A percentile compares a stretch with the other conserved stretches of the same genome.
phyloP scores from a whole-genome alignment of 176 grass and related monocot genomes.

The Guadua angustifolia region DNA sequence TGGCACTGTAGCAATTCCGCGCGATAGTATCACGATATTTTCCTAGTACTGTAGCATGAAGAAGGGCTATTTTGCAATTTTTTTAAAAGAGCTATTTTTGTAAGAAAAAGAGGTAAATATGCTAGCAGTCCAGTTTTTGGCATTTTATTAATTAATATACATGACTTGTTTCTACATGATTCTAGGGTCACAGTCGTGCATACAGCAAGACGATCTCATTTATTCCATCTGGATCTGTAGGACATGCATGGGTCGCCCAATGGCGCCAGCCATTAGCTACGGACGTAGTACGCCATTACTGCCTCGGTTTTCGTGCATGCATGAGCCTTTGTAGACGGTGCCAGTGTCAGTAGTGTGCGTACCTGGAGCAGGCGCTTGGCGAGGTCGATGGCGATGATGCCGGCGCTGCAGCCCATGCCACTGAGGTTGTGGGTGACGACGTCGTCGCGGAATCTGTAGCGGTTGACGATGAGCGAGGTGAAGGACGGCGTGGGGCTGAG shows the following conservation, averaged over 20 bases:
- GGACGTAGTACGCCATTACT: not conserved
- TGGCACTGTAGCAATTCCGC: too few species aligned
- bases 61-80: too few species aligned
- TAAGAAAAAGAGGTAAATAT: too few species aligned
- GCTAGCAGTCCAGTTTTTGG: not conserved
- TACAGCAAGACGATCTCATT: not conserved
- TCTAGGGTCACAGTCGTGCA: not conserved
- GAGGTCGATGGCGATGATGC: slow-evolving; percentile 87
- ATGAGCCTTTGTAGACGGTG: not conserved
- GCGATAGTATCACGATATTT: too few species aligned
- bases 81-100: too few species aligned
- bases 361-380: slow-evolving; percentile 91
- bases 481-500: slow-evolving; percentile 82
- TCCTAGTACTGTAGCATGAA: too few species aligned
- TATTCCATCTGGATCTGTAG: not conserved
- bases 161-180: not conserved
- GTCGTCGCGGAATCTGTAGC: slow-evolving; percentile 58
- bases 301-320: slow-evolving; percentile 27
- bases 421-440: slow-evolving; percentile 77
- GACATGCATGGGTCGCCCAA: not conserved
- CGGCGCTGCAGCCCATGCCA: slow-evolving; percentile 98
- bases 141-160: not conserved
- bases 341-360: not conserved
- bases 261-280: not conserved
- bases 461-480: slow-evolving; percentile 74